Conservation (phyloP, 1,284 basidiomycete species). For the Naganishia cerealis region DNA sequence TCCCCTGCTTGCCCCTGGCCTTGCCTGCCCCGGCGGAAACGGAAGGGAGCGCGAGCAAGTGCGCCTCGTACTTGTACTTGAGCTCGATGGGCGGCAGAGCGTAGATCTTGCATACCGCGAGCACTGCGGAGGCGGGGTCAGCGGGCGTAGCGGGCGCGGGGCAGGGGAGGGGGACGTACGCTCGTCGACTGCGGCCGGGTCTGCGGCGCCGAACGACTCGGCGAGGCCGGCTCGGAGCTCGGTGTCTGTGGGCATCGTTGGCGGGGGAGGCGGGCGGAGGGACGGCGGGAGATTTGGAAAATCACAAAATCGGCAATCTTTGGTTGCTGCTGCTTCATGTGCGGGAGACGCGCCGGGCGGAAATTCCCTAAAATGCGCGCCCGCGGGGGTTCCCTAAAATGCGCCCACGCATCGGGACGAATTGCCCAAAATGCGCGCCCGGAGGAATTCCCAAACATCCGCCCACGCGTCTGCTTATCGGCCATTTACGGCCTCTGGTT, state of each 20-base stretch:
- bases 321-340: conserved; percentile 1
- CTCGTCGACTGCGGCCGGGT: conserved; percentile 15
- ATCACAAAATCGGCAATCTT: no score
- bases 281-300: not conserved
- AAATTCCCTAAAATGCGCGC: conserved; percentile 5
- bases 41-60: conserved; percentile 45
- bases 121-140: conserved; percentile 40
- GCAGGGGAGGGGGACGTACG: not conserved
- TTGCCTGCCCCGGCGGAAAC: conserved; percentile 1
- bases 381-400: not conserved
- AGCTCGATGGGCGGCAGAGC: conserved; percentile 50
- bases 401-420: conserved; percentile 17
- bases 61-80: conserved; percentile 57
- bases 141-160: not conserved
- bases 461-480: conserved; percentile 17
- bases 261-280: not conserved
- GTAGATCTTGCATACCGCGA: conserved; percentile 52
- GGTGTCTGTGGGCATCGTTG: conserved; percentile 8
- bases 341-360: not conserved
- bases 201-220: conserved; percentile 15
- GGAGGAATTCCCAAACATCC: no score
- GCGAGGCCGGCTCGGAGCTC: conserved; percentile 1
- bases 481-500: not conserved
- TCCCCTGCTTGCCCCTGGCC: conserved; percentile 31
- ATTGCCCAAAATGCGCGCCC: conserved; percentile 1